A percentile compares a stretch with the other conserved stretches of the same genome.
These are phyloP conservation scores for Prunus yedoensis DNA, from an alignment of 331 rosid genomes.

Conservation along the genomic window DNA sequence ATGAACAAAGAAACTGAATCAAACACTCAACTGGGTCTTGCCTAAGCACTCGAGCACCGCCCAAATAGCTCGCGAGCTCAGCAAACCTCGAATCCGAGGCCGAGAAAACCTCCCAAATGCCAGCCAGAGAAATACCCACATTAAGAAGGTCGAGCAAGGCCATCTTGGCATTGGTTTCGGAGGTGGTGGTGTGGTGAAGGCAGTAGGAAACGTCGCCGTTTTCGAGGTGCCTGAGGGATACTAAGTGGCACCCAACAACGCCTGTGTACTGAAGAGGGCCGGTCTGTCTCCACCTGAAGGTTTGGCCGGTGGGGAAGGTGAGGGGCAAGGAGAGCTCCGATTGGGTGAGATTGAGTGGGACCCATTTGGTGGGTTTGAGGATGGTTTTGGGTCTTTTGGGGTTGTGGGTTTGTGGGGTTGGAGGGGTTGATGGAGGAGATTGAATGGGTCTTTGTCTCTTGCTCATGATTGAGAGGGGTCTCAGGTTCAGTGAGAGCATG, in stretches of 20 bases:
- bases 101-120: conserved; percentile 69
- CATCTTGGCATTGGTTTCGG: conserved; percentile 28
- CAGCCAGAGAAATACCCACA: conserved; percentile 53
- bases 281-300: conserved; percentile 87
- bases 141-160: conserved; percentile 76
- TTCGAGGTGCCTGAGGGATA: conserved; percentile 68
- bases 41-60: conserved; percentile 85
- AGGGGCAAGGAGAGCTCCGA: conserved; percentile 76
- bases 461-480: conserved; percentile 35
- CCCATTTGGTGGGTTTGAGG: conserved; percentile 46
- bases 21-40: conserved; percentile 91
- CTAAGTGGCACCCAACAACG: conserved; percentile 63
- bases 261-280: conserved; percentile 75
- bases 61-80: conserved; percentile 49
- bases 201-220: conserved; percentile 69
- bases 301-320: conserved; percentile 98
- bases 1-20: conserved; percentile 89
- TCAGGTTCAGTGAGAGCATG: conserved; percentile 36
- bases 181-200: conserved; percentile 44
- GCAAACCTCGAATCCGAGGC: conserved; percentile 67
- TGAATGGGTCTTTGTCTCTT: conserved; percentile 39
- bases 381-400: conserved; percentile 30
- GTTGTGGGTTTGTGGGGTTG: conserved; percentile 38
- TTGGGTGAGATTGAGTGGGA: conserved; percentile 48
- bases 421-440: conserved; percentile 47